Evolutionary conservation across 2,329 filamentous ascomycete genomes (phyloP).

Genomic region (Aureobasidium musti): DNA sequence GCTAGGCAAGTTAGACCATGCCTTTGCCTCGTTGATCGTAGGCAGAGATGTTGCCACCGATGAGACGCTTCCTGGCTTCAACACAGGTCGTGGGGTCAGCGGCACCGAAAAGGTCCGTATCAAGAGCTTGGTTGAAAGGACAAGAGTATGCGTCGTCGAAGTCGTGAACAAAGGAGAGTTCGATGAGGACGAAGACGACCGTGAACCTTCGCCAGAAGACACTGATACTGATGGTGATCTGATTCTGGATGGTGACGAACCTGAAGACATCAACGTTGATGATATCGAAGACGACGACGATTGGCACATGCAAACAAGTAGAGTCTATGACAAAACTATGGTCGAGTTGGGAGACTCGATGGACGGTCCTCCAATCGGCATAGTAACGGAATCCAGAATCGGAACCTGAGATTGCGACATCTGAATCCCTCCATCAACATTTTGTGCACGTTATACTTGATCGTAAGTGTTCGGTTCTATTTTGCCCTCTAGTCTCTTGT

Average conservation of each 20-base stretch:
- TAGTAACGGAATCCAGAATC: constrained; percentile 45
- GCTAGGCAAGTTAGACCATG: constrained; percentile 77
- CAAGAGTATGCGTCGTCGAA: constrained; percentile 69
- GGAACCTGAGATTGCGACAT: not conserved
- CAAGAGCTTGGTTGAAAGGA: constrained; percentile 76
- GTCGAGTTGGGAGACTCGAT: constrained; percentile 70
- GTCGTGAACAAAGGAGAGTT: constrained; percentile 60
- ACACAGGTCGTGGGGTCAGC: constrained; percentile 63
- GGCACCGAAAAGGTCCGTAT: constrained; percentile 88
- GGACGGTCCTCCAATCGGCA: constrained; percentile 52
- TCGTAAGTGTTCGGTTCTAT: not conserved
- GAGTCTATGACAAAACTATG: constrained; percentile 78
- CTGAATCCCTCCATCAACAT: not conserved
- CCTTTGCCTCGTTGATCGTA: constrained; percentile 73
- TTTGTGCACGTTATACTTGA: not conserved
- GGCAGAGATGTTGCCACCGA: constrained; percentile 67
- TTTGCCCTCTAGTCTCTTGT: not conserved
- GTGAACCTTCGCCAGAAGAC: constrained; percentile 40
- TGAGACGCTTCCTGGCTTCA: constrained; percentile 69
- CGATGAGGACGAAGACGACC: constrained; percentile 45
- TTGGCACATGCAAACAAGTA: constrained; percentile 69
- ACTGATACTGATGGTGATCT: constrained; percentile 51
- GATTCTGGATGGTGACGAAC: constrained; percentile 29
- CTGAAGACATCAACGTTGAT: constrained; percentile 38
- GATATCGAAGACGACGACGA: constrained; percentile 41